Evolutionary conservation across 441 rosid genomes (phyloP), one percentile per base, ranked within the genome.

Genomic region (Pelargonium cotyledonis): DNA sequence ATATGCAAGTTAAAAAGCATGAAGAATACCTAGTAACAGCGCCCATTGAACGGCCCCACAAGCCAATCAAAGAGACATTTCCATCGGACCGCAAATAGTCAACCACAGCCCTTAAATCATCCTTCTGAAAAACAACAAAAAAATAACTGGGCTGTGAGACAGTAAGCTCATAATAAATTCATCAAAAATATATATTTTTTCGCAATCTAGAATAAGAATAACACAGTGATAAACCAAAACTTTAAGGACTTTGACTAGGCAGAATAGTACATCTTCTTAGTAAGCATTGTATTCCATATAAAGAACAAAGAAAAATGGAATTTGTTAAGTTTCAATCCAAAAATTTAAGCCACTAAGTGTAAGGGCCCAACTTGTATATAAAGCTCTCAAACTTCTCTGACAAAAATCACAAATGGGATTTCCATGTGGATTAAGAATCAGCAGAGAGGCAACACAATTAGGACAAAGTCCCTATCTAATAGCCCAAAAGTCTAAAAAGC

Each of bases 21-120:
- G 72, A 19, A 75, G n/a, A 8, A 61, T n/a, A 91, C 99, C 99
- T 90, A 64, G 99, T 88, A 67, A 95, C 97, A 66, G 97, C 89
- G 70, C 99, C 99, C 99, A 95, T 91, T 67, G 99, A 95, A 65
- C 97, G 97, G 57, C 99, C 99, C 97, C 99, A 91, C 73, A 95
- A 84, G 62, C 91, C 97, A 79, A 95, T 91, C 85, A 95, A 72
- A 76, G 97, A 95, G 74, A 91, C 86, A 77, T 88, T 88, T 82
- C 92, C 97, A 84, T 91, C 96, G 70, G 86, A 85, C 70, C 97
- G 86, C 76, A 95, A 69, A 80, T 83, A 85, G 81, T 91, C 87
- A 67, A 95, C 97, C 68, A 84, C 99, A 2, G 91, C 89, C 82
- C 74, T 90, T 75, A 95, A 82, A 85, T 95, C 99, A 74, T 91